Conservation (phyloP, 306 rosid genomes). For the Biancaea sappan region DNA sequence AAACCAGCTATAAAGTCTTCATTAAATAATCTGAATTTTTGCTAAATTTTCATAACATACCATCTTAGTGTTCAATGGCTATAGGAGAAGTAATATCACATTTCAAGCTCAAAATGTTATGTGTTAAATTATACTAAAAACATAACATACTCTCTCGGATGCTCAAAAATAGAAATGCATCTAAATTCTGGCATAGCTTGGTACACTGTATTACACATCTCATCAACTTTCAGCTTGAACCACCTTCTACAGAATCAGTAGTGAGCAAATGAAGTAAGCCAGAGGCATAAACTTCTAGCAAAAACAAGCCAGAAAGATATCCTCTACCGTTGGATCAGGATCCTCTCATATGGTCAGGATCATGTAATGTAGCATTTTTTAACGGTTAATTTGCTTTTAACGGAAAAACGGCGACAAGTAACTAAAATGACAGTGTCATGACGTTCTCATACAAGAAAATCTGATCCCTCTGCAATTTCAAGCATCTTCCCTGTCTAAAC, state of each 20-base stretch:
- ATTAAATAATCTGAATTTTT: no score
- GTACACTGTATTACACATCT: not conserved
- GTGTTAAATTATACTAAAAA: not conserved
- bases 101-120: no score
- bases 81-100: no score
- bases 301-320: not conserved
- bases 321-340: conserved; percentile 19
- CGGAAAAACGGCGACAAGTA: not conserved
- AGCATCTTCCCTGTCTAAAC: conserved; percentile 34
- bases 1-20: no score
- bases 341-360: not conserved
- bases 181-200: not conserved
- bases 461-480: not conserved
- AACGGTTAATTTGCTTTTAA: not conserved
- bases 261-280: not conserved
- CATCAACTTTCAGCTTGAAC: conserved; percentile 12
- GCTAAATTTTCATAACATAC: no score
- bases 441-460: not conserved
- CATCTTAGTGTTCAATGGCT: no score
- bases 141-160: not conserved
- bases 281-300: not conserved
- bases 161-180: not conserved
- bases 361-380: no score
- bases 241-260: conserved; percentile 16
- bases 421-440: not conserved